Conservation (phyloP, 1,139 yeast species). For the Protomyces lactucae-debilis region DNA sequence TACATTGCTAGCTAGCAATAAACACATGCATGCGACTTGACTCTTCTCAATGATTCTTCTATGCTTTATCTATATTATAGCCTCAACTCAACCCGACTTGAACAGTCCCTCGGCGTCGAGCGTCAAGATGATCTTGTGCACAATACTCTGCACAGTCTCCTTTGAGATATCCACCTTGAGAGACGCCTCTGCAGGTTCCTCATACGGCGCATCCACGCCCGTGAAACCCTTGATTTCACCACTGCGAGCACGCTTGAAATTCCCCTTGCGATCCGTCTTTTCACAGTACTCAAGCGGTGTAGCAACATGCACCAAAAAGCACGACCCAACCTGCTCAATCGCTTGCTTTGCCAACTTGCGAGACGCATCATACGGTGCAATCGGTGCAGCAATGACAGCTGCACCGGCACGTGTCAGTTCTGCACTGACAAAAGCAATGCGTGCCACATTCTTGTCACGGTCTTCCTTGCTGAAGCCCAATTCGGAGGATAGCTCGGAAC, state of each 20-base stretch:
- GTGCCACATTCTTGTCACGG: slow-evolving; percentile 44
- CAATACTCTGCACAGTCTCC: slow-evolving; percentile 55
- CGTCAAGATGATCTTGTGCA: slow-evolving; percentile 63
- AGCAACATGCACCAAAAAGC: slow-evolving; percentile 49
- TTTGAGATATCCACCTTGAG: slow-evolving; percentile 50
- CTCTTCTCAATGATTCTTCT: too few relatives aligned
- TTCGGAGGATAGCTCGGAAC: slow-evolving; percentile 45
- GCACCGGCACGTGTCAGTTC: slow-evolving; percentile 87
- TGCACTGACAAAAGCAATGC: slow-evolving; percentile 59
- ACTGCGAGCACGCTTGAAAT: slow-evolving; percentile 45
- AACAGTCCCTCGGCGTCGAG: slow-evolving; percentile 50
- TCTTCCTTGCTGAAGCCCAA: slow-evolving; percentile 45
- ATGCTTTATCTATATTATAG: too few relatives aligned
- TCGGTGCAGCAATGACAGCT: slow-evolving; percentile 72
- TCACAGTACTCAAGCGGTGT: slow-evolving; percentile 48
- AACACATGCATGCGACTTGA: too few relatives aligned
- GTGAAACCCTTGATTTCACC: slow-evolving; percentile 49
- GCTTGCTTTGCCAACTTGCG: slow-evolving; percentile 43
- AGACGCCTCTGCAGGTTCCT: slow-evolving; percentile 50
- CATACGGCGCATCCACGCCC: slow-evolving; percentile 48
- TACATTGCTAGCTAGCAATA: too few relatives aligned
- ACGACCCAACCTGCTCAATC: slow-evolving; percentile 48
- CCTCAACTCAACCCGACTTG: not conserved
- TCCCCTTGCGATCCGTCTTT: slow-evolving; percentile 49
- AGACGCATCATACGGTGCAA: slow-evolving; percentile 46